Base-by-base conservation (phyloP, 805 yeast species). In the Cyberlindnera veronae region DNA sequence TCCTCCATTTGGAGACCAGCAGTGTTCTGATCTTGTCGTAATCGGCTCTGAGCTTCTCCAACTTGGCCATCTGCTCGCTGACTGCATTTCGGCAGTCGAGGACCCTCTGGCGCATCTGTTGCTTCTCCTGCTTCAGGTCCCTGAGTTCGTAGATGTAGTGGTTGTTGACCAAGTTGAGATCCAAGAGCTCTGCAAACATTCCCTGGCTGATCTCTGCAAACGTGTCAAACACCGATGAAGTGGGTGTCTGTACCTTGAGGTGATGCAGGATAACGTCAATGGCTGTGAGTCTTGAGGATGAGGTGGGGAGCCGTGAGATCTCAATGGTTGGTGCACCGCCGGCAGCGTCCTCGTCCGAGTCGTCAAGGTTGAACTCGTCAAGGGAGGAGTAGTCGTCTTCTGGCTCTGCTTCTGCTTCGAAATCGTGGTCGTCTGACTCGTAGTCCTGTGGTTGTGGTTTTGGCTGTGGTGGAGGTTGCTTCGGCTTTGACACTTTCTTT, bases 101-200 rank as follows among this genome's bases (percentile, higher is more conserved):
- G 4, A 69, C 56, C 11, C 57, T 41, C 6, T 35, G 23, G 30
- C 73, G 50, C 12, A 60, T 39, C 3, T 54, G 51, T 26, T 57
- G 53, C 42, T 67, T 67, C 13, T 53, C 50, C 11, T 36, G 35
- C 36, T 58, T 63, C 5, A 58, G 45, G 17, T 53, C 56, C 9
- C 50, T 42, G 17, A 68, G 47, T 27, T 64, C 61, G 19, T 50
- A 49, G 11, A 53, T 36, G n/a, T 65, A 47, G 17, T 57, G 47
- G 31, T 66, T 61, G 46, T 64, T 68, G 2, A 62, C 51, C 30
- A 69, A 41, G 38, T 61, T 57, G 6, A 63, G 38, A 47, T 69
- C 74, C 23, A 68, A 51, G 19, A 66, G 45, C 11, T 54, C 50
- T 2, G 48, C 48, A 31, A 68, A 60, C 54, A 63, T 62, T 3